Conservation (phyloP, 2,329 filamentous ascomycete genomes). For the Clarireedia monteithiana region DNA sequence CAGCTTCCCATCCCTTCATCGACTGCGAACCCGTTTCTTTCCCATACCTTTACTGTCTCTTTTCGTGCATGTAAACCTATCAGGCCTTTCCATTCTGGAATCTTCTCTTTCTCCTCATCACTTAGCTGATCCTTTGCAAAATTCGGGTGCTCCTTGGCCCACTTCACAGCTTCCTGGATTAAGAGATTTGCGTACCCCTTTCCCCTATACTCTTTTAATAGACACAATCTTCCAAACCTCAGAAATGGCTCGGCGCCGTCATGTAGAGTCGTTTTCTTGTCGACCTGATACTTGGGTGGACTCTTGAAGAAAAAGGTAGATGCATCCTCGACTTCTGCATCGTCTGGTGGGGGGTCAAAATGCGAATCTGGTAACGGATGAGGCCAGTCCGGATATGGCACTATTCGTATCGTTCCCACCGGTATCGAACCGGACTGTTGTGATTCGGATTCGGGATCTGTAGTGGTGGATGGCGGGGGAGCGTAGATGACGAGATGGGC, state of each 20-base stretch:
- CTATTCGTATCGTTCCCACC: neutral
- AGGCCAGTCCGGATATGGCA: neutral
- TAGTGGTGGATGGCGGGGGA: neutral
- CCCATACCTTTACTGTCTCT: conserved; percentile 56
- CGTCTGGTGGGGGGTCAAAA: neutral
- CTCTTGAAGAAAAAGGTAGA: neutral
- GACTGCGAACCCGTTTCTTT: conserved; percentile 61
- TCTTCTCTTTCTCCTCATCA: conserved; percentile 26
- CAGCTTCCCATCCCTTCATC: conserved; percentile 70
- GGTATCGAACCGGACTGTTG: neutral
- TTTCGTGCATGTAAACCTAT: conserved; percentile 75
- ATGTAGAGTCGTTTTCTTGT: conserved; percentile 40
- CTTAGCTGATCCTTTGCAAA: conserved; percentile 35
- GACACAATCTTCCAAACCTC: conserved; percentile 72
- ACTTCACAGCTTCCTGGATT: conserved; percentile 59
- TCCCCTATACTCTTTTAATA: conserved; percentile 57
- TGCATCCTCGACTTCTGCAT: neutral
- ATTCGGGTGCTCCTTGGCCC: conserved; percentile 56
- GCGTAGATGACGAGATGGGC: conserved; percentile 2
- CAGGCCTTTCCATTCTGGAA: conserved; percentile 64
- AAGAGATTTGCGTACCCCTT: conserved; percentile 57
- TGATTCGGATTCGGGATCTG: neutral
- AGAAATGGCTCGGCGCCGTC: conserved; percentile 67
- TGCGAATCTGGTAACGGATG: neutral
- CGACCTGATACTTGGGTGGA: conserved; percentile 16